phyloP scores from a whole-genome alignment of 768 basidiomycete species.

The Collybia sordida region DNA sequence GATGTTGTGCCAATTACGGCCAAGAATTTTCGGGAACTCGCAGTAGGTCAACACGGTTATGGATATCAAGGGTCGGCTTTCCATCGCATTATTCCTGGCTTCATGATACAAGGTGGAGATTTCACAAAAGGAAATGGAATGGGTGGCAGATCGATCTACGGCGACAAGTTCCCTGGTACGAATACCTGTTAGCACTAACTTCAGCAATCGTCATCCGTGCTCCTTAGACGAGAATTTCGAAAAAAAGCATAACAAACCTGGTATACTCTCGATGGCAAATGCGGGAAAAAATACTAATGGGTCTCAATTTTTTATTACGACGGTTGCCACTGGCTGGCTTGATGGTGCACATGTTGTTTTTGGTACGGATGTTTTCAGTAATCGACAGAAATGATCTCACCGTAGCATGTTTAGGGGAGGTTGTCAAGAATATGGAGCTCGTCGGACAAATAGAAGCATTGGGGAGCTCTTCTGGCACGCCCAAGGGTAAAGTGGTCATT shows the following conservation, averaged over 20 bases:
- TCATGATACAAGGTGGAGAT: conserved; percentile 88
- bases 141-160: conserved; percentile 84
- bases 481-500: conserved; percentile 53
- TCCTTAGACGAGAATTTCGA: conserved; percentile 78
- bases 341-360: conserved; percentile 36
- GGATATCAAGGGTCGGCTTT: conserved; percentile 70
- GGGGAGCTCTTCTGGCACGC: conserved; percentile 37
- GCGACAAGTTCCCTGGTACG: conserved; percentile 71
- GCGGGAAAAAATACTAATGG: conserved; percentile 80
- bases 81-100: conserved; percentile 73
- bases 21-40: conserved; percentile 78
- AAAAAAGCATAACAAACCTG: conserved; percentile 64
- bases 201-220: too few species aligned
- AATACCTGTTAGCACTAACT: conserved; percentile 6
- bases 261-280: conserved; percentile 80
- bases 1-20: conserved; percentile 79
- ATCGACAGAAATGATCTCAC: neutral
- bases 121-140: conserved; percentile 74
- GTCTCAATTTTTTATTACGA: conserved; percentile 83
- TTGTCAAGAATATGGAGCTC: conserved; percentile 59
- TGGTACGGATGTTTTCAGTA: conserved; percentile 24
- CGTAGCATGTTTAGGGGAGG: conserved; percentile 46
- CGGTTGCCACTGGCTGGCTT: conserved; percentile 63
- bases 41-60: conserved; percentile 62
- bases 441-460: conserved; percentile 58